Evolutionary conservation across 352 stramenopile genomes (phyloP).

Genomic region (Phytophthora rubi): DNA sequence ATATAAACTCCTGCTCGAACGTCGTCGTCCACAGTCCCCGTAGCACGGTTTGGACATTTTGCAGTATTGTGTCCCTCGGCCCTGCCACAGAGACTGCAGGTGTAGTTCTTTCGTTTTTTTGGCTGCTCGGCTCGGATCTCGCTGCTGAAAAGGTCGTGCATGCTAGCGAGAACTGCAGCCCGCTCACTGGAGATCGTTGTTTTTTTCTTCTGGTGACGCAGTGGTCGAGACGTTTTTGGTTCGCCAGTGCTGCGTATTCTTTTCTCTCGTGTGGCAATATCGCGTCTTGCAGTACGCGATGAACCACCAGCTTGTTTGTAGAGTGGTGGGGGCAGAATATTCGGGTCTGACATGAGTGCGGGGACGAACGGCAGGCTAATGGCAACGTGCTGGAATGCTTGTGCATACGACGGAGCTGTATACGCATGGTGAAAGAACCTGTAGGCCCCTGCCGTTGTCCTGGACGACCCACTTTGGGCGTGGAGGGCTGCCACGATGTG

Average conservation of each 20-base stretch:
- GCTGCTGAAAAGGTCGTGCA: too few relatives aligned
- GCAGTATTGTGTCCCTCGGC: constrained; percentile 1
- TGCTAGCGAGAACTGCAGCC: not conserved
- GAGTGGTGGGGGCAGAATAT: too few relatives aligned
- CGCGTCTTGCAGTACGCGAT: too few relatives aligned
- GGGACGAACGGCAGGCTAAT: not conserved
- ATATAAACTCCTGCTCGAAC: constrained; percentile 12
- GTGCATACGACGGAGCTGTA: not conserved
- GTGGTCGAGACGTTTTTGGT: not conserved
- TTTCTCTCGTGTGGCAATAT: too few relatives aligned
- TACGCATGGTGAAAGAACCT: constrained; percentile 2
- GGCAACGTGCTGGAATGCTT: not conserved
- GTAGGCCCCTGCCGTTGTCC: not conserved
- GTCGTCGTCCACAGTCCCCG: constrained; percentile 3
- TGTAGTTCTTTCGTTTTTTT: constrained; percentile 12
- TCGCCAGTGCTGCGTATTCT: too few relatives aligned
- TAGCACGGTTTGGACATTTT: constrained; percentile 6
- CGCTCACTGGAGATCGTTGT: not conserved
- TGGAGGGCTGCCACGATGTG: constrained; percentile 14
- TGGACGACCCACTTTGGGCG: not conserved
- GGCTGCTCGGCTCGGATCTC: not conserved
- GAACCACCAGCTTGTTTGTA: too few relatives aligned
- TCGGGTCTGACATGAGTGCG: too few relatives aligned
- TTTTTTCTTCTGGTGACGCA: not conserved
- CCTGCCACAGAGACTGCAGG: constrained; percentile 5